phyloP scores from a whole-genome alignment of 1,284 basidiomycete species.

The Peniophora sp. region DNA sequence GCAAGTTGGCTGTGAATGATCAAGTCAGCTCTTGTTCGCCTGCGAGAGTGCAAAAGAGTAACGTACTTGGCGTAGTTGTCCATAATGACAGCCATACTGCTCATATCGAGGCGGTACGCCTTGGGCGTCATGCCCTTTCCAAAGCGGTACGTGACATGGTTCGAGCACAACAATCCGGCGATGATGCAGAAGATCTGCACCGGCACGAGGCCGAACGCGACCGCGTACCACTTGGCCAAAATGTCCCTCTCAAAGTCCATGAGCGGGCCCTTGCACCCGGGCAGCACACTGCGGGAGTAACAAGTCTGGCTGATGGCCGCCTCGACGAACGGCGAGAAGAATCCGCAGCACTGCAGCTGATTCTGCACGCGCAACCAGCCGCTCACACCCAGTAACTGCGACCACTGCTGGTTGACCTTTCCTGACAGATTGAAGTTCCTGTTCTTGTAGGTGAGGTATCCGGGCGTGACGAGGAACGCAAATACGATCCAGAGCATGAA shows the following conservation, averaged over 20 bases:
- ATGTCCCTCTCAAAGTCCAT: conserved; percentile 39
- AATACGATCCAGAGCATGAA: conserved; percentile 53
- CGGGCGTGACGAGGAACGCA: conserved; percentile 49
- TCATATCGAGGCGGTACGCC: conserved; percentile 50
- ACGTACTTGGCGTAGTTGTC: conserved; percentile 53
- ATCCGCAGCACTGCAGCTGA: conserved; percentile 52
- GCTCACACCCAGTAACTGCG: conserved; percentile 34
- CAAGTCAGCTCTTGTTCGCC: not conserved
- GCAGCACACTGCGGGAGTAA: conserved; percentile 45
- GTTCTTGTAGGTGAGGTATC: conserved; percentile 56
- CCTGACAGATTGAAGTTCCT: conserved; percentile 58
- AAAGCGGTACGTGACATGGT: conserved; percentile 60
- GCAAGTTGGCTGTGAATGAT: conserved; percentile 28
- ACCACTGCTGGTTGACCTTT: conserved; percentile 56
- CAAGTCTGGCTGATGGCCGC: conserved; percentile 49
- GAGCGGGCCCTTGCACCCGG: conserved; percentile 52
- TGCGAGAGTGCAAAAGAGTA: not conserved
- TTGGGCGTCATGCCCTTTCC: conserved; percentile 62
- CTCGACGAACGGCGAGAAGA: conserved; percentile 52
- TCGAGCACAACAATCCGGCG: conserved; percentile 45
- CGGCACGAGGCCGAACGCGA: conserved; percentile 47
- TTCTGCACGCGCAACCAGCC: conserved; percentile 50
- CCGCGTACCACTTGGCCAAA: conserved; percentile 46
- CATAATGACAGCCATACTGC: conserved; percentile 54
- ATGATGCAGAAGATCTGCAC: conserved; percentile 44